These are phyloP conservation scores for Picea sitchensis DNA, from an alignment of 75 land plant genomes.

Conservation along the genomic window DNA sequence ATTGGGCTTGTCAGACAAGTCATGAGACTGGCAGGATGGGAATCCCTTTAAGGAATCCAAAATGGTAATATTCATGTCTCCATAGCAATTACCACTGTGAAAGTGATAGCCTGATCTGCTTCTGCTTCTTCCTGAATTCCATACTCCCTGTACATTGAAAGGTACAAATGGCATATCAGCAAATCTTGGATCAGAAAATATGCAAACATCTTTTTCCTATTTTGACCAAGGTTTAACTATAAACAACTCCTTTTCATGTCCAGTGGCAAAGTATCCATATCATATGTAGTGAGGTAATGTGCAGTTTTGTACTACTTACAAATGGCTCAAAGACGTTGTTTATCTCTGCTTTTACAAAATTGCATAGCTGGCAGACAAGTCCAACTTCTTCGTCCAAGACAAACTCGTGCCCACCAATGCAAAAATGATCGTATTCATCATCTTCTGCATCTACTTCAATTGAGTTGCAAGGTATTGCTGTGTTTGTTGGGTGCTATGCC, in stretches of 20 bases:
- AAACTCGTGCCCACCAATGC: constrained; percentile 21
- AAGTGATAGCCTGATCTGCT: constrained; percentile 3
- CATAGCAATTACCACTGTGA: constrained; percentile 12
- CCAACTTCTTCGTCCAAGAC: constrained; percentile 50
- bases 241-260: neutral
- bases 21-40: neutral
- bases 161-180: neutral
- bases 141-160: neutral
- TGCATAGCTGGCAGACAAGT: constrained; percentile 41
- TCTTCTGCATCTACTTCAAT: neutral
- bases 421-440: neutral
- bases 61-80: neutral
- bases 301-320: constrained; percentile 20
- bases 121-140: constrained; percentile 12
- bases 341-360: constrained; percentile 31
- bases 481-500: neutral
- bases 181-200: constrained; percentile 5
- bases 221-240: neutral
- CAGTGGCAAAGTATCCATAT: neutral
- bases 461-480: neutral
- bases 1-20: neutral
- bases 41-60: neutral
- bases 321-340: constrained; percentile 30
- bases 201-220: neutral
- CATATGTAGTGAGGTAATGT: neutral